A percentile compares a stretch with the other conserved stretches of the same genome.
phyloP scores from a whole-genome alignment of 83 land plant species.

The Picea mariana region DNA sequence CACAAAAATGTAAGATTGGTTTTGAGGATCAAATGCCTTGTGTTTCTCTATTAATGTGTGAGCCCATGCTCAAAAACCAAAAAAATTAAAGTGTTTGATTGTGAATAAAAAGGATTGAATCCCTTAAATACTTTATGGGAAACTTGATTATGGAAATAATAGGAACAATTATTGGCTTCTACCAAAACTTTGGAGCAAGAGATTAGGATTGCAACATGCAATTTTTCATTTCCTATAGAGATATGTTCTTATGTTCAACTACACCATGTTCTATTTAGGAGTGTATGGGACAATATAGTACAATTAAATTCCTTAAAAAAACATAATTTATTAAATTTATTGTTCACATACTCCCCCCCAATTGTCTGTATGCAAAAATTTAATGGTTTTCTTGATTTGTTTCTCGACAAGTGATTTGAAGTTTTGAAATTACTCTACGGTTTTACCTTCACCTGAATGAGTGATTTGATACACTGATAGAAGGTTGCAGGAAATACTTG shows the following conservation, averaged over 20 bases:
- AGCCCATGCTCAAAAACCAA: background rate
- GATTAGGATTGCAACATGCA: background rate
- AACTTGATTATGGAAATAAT: background rate
- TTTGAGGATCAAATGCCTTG: background rate
- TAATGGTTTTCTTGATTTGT: background rate
- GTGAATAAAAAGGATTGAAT: background rate
- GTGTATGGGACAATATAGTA: background rate
- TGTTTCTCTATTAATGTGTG: background rate
- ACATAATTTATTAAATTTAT: background rate
- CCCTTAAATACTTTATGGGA: background rate
- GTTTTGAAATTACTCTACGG: no score
- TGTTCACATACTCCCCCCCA: background rate
- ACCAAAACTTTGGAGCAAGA: background rate
- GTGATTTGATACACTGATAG: no score
- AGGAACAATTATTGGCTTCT: background rate
- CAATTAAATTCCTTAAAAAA: background rate
- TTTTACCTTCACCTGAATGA: no score
- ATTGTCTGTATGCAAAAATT: background rate
- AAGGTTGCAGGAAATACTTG: no score
- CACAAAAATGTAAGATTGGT: background rate
- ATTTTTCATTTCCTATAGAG: background rate
- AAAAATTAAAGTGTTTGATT: background rate
- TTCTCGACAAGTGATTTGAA: background rate
- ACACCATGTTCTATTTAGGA: background rate
- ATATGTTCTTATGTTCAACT: background rate